These are phyloP conservation scores for Tulasnella sp. DNA, from an alignment of 768 basidiomycete genomes.

Conservation along the genomic window DNA sequence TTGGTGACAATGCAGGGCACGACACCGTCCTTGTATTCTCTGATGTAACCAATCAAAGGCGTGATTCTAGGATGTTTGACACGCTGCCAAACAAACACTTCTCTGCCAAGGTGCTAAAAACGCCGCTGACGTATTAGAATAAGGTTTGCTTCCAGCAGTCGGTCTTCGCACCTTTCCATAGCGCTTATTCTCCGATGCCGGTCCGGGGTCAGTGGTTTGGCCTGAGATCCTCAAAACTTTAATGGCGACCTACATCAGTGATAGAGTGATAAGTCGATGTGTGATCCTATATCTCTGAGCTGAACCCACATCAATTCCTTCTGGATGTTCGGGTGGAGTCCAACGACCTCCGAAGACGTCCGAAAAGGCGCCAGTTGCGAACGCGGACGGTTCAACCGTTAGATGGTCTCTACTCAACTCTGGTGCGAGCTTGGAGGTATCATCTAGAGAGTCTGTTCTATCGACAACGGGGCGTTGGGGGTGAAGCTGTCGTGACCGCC, in stretches of 20 bases:
- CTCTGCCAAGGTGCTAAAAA: neutral
- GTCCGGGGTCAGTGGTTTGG: neutral
- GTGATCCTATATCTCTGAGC: neutral
- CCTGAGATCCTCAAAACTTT: neutral
- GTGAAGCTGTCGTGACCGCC: neutral
- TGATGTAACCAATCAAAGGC: neutral
- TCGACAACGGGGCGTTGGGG: neutral
- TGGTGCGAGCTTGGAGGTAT: neutral
- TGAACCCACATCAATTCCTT: neutral
- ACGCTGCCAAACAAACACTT: conserved; percentile 14
- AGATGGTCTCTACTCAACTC: neutral
- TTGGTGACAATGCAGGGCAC: conserved; percentile 2
- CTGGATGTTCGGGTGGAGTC: neutral
- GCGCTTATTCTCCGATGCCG: neutral
- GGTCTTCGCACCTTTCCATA: neutral
- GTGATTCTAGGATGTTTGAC: conserved; percentile 1
- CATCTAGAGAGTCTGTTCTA: neutral
- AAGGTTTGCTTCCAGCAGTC: neutral
- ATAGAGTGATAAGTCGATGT: neutral
- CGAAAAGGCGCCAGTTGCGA: neutral
- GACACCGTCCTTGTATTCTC: neutral
- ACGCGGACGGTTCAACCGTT: neutral
- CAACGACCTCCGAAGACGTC: conserved; percentile 3
- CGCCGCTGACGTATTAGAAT: neutral
- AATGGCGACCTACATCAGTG: neutral